phyloP scores from a whole-genome alignment of 805 yeast genomes.

The Brettanomyces nanus region DNA sequence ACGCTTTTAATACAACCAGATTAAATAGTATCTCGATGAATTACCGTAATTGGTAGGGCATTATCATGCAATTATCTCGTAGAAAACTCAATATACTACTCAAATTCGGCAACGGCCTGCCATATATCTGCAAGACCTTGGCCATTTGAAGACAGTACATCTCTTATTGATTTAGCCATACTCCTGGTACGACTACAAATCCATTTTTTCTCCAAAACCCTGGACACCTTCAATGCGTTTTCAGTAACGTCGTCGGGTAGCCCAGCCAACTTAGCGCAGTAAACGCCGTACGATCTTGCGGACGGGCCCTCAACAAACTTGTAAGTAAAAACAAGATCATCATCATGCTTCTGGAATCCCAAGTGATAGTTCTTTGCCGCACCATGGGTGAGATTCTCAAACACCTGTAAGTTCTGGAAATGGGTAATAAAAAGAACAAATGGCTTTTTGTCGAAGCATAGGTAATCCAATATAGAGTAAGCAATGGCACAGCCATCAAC shows the following conservation, averaged over 20 bases:
- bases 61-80: too few species aligned
- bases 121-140: slow-evolving; percentile 11
- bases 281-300: slow-evolving; percentile 69
- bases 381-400: slow-evolving; percentile 31
- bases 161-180: slow-evolving; percentile 5
- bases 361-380: slow-evolving; percentile 58
- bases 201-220: slow-evolving; percentile 15
- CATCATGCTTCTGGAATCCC: slow-evolving; percentile 36
- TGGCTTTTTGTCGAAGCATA: slow-evolving; percentile 34
- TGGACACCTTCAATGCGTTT: slow-evolving; percentile 34
- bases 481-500: slow-evolving; percentile 81
- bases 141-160: neutral
- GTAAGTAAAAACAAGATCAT: slow-evolving; percentile 41
- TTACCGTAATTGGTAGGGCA: too few species aligned
- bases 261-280: slow-evolving; percentile 74
- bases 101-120: slow-evolving; percentile 16
- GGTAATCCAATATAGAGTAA: slow-evolving; percentile 58
- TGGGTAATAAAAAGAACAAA: slow-evolving; percentile 78
- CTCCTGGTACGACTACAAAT: slow-evolving; percentile 11
- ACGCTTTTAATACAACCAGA: too few species aligned
- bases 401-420: slow-evolving; percentile 55
- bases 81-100: slow-evolving; percentile 1
- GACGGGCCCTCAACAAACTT: slow-evolving; percentile 42
- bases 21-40: too few species aligned
- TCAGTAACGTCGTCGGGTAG: slow-evolving; percentile 40